phyloP scores from a whole-genome alignment of 805 yeast species.

The Saccharomycopsis sp. region DNA sequence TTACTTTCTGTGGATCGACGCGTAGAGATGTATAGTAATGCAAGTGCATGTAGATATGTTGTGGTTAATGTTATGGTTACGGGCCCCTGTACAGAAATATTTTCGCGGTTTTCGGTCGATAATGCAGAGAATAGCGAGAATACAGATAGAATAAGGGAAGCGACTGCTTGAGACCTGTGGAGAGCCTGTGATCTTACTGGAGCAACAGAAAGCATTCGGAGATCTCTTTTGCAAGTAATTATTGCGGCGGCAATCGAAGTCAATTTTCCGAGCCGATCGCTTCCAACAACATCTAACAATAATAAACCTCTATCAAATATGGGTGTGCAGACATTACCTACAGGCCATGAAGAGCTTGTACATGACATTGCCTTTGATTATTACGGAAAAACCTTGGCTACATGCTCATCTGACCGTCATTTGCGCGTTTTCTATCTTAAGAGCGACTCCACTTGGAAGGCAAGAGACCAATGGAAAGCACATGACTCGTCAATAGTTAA shows the following conservation, averaged over 20 bases:
- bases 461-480: constrained; percentile 90
- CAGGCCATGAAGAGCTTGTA: constrained; percentile 90
- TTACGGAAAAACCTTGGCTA: constrained; percentile 88
- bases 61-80: not conserved
- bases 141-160: too few species aligned
- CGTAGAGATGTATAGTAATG: not conserved
- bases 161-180: too few species aligned
- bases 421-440: constrained; percentile 74
- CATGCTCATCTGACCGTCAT: constrained; percentile 92
- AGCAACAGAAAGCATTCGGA: too few species aligned
- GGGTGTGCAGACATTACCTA: constrained; percentile 60
- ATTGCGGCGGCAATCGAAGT: not conserved
- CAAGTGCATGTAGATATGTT: not conserved
- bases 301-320: too few species aligned
- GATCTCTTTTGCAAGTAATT: not conserved
- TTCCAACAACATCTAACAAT: too few species aligned
- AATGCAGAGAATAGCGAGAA: not conserved
- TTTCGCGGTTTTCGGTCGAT: not conserved
- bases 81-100: not conserved
- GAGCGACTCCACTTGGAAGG: constrained; percentile 50
- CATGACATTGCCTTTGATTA: constrained; percentile 90
- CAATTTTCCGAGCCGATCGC: not conserved
- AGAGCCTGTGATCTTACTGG: too few species aligned
- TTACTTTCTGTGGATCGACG: not conserved
- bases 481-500: constrained; percentile 84